Evolutionary conservation across 2,329 filamentous ascomycete species (phyloP).

Genomic region (Knufia fluminis): DNA sequence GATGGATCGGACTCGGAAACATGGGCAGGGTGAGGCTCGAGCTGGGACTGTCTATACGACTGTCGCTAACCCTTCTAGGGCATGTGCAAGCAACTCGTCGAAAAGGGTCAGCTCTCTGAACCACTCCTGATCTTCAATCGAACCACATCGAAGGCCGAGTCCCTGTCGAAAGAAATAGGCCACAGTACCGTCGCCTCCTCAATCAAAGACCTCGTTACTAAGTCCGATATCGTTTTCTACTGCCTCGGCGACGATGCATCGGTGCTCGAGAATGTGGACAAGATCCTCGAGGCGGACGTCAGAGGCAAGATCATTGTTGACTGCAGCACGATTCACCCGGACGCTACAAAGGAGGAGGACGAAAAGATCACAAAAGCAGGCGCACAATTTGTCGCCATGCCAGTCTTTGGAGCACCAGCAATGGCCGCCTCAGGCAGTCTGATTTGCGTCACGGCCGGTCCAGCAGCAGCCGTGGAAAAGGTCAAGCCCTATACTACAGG

Average conservation of each 20-base stretch:
- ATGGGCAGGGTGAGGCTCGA: constrained; percentile 63
- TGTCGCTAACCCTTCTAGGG: constrained; percentile 41
- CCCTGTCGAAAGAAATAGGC: constrained; percentile 44
- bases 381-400: constrained; percentile 65
- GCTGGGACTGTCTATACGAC: background rate
- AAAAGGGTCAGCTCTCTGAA: constrained; percentile 62
- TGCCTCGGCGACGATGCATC: constrained; percentile 72
- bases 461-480: constrained; percentile 49
- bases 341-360: constrained; percentile 61
- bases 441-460: constrained; percentile 64
- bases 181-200: constrained; percentile 54
- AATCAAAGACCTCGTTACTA: constrained; percentile 56
- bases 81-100: constrained; percentile 74
- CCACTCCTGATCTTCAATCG: constrained; percentile 70
- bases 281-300: constrained; percentile 48
- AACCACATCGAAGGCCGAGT: constrained; percentile 28
- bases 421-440: constrained; percentile 57
- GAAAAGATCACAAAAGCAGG: constrained; percentile 49
- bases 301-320: constrained; percentile 73
- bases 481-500: constrained; percentile 63
- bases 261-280: constrained; percentile 52
- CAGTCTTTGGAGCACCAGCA: constrained; percentile 38
- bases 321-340: constrained; percentile 79
- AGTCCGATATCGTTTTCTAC: constrained; percentile 69
- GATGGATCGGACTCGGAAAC: constrained; percentile 79